A percentile compares a stretch with the other conserved stretches of the same genome.
Conservation (phyloP, 148 eudicot species). For the Nepenthes mirabilis region DNA sequence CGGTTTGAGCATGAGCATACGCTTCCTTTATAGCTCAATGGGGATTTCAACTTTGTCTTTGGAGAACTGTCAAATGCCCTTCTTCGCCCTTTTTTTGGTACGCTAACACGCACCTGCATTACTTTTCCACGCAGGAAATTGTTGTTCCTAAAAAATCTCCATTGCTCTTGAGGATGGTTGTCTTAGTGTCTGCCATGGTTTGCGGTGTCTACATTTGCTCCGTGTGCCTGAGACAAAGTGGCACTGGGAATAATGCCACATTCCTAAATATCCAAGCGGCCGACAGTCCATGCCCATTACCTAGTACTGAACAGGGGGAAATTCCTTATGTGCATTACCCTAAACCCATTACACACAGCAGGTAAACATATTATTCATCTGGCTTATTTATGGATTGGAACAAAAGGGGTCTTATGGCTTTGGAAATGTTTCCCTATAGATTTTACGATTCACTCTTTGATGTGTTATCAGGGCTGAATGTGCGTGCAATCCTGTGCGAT, state of each 20-base stretch:
- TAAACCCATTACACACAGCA: constrained; percentile 53
- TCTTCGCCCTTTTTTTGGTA: too few species aligned
- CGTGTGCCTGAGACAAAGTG: constrained; percentile 39
- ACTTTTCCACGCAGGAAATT: constrained; percentile 35
- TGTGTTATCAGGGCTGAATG: constrained; percentile 54
- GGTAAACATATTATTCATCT: constrained; percentile 21
- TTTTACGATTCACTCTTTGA: constrained; percentile 1
- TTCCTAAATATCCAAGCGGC: constrained; percentile 28
- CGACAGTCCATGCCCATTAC: constrained; percentile 30
- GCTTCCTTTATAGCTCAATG: too few species aligned
- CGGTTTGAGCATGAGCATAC: too few species aligned
- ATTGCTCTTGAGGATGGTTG: constrained; percentile 38
- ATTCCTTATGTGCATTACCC: constrained; percentile 57
- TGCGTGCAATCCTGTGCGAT: constrained; percentile 75
- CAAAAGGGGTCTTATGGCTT: not conserved
- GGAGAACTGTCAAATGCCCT: too few species aligned
- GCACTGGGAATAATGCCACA: constrained; percentile 11
- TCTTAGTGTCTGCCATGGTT: constrained; percentile 41
- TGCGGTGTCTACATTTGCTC: constrained; percentile 60
- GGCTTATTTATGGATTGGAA: not conserved
- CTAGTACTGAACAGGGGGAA: constrained; percentile 36
- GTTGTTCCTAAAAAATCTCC: constrained; percentile 44
- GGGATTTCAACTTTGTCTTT: too few species aligned
- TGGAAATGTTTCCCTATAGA: not conserved
- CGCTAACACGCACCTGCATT: too few species aligned